A percentile compares a stretch with the other conserved stretches of the same genome.
These are phyloP conservation scores for Parascedosporium putredinis DNA, from an alignment of 2,329 filamentous ascomycete genomes.

Conservation along the genomic window DNA sequence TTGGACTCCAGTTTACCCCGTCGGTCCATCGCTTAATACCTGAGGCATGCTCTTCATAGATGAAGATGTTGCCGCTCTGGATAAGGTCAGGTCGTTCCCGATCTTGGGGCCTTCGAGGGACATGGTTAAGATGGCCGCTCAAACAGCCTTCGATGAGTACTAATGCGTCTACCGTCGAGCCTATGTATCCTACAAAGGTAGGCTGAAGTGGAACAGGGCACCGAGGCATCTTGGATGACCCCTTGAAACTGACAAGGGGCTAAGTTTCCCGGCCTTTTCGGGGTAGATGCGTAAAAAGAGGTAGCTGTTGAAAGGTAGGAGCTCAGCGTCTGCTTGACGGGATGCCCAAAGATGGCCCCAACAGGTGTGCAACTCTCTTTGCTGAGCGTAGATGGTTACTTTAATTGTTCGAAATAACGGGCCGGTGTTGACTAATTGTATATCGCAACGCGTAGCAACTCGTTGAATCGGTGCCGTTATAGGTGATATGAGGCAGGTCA, in stretches of 20 bases:
- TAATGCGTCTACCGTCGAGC: constrained; percentile 64
- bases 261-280: neutral
- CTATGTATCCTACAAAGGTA: constrained; percentile 57
- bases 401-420: too few species aligned
- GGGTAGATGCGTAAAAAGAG: neutral
- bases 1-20: constrained; percentile 83
- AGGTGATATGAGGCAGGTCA: too few species aligned
- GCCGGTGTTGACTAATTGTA: too few species aligned
- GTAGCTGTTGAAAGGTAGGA: neutral
- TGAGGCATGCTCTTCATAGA: constrained; percentile 84
- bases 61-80: constrained; percentile 75
- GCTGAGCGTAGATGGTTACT: too few species aligned
- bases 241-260: neutral
- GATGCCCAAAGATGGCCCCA: too few species aligned
- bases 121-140: constrained; percentile 58
- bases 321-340: too few species aligned
- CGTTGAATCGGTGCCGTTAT: too few species aligned
- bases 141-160: constrained; percentile 73
- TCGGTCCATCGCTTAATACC: constrained; percentile 95
- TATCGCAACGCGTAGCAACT: too few species aligned
- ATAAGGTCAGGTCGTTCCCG: constrained; percentile 69
- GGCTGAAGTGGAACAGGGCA: constrained; percentile 36
- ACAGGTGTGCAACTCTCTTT: too few species aligned
- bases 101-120: constrained; percentile 77
- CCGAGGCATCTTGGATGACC: neutral